Evolutionary conservation across 208 protist genomes (phyloP).

Genomic region (Trypanosoma theileri): DNA sequence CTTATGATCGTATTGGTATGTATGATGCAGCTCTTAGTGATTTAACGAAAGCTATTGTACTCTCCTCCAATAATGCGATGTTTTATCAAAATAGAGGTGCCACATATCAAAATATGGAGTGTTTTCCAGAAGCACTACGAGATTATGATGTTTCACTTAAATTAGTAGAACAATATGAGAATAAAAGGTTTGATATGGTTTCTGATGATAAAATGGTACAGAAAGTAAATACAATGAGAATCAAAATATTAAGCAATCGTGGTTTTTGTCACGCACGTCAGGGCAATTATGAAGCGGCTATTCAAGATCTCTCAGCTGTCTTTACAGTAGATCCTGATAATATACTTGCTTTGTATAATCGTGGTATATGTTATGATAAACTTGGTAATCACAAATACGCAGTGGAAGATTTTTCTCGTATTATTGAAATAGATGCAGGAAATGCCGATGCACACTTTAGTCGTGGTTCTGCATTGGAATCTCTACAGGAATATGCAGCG

Average conservation of each 20-base stretch:
- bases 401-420: conserved; percentile 55
- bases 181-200: conserved; percentile 37
- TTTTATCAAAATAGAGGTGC: conserved; percentile 55
- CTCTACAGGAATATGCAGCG: conserved; percentile 47
- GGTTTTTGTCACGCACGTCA: conserved; percentile 74
- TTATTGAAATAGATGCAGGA: conserved; percentile 56
- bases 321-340: conserved; percentile 60
- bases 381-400: conserved; percentile 40
- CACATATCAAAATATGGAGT: conserved; percentile 35
- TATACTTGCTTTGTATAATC: conserved; percentile 83
- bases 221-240: background rate
- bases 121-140: conserved; percentile 54
- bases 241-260: conserved; percentile 74
- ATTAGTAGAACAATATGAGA: conserved; percentile 31
- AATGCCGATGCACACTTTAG: conserved; percentile 87
- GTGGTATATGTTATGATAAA: conserved; percentile 83
- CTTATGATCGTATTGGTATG: conserved; percentile 57
- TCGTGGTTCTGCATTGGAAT: conserved; percentile 66
- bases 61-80: conserved; percentile 46
- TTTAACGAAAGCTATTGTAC: conserved; percentile 60
- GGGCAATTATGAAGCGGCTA: conserved; percentile 58
- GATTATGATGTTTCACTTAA: conserved; percentile 72
- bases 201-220: conserved; percentile 19
- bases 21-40: conserved; percentile 61
- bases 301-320: conserved; percentile 77